Percentiles rank a stretch among this genome's conserved stretches.
Conservation (phyloP, 345 rosid genomes). For the Salix exigua region DNA sequence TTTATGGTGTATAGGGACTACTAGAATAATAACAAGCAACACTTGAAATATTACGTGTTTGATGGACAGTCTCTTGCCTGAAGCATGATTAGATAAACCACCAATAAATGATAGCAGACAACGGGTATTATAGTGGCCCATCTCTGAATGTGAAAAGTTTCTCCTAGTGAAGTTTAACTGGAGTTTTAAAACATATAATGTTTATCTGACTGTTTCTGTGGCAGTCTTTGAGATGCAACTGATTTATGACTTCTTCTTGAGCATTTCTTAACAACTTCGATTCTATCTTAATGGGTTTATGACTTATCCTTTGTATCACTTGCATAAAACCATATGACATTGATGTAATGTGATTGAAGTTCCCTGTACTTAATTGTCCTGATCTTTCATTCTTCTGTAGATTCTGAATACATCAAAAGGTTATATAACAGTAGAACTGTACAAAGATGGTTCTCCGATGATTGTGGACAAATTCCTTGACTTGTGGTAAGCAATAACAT, state of each 20-base stretch:
- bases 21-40: background rate
- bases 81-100: background rate
- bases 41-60: background rate
- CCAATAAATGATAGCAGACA: background rate
- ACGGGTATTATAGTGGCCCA: background rate
- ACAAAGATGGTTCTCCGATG: constrained; percentile 67
- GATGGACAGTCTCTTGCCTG: background rate
- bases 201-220: background rate
- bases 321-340: background rate
- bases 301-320: background rate
- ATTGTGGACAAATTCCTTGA: constrained; percentile 77
- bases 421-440: constrained; percentile 57
- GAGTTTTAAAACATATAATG: background rate
- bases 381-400: constrained; percentile 36
- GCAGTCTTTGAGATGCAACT: background rate
- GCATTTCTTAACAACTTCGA: background rate
- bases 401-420: constrained; percentile 79
- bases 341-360: background rate
- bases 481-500: constrained; percentile 45
- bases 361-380: background rate
- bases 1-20: background rate
- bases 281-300: background rate
- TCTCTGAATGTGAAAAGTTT: background rate
- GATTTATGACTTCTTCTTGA: background rate
- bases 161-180: background rate